Evolutionary conservation across 2,329 filamentous ascomycete genomes (phyloP), one percentile per base, ranked within the genome.

Genomic region (Penicillium digitatum): DNA sequence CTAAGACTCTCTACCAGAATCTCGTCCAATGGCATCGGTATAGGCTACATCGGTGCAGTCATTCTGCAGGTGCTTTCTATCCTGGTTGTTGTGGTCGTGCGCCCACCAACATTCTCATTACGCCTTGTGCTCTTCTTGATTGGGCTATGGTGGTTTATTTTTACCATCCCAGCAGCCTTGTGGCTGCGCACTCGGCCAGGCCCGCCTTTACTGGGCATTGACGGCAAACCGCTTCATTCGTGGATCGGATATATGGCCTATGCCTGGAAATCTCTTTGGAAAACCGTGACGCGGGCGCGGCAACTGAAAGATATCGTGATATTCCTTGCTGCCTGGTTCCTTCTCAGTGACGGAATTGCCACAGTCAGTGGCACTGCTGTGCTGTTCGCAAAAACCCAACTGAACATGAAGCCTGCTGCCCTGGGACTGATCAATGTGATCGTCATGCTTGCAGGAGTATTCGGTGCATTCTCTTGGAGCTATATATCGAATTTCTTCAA

Each of bases 291-390:
- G 63, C 82, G 91, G 42, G 92, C 93, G 3, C 82, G 85, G 3
- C 81, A 83, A 2, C 72, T 96, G 0, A 87, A 87, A 57, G 87
- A 96, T 62, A 85, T 96, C 1, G 79, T 94, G 14, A 81, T 96
- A 0, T 96, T 97, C 61, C 81, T 99, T 5, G 84, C 82, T 3
- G 91, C 90, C 6, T 99, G 94, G 94, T 96, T 99, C 70, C 81
- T 99, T 29, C 81, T 99, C 1, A 95, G 89, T 7, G 94, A 99
- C 67, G 91, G 89, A 39, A 91, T 97, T 60, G 94, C 94, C 8
- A 97, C 94, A 0, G 93, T 95, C 0, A 94, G 89, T 32, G 93
- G 91, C 14, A 97, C 94, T 0, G 94, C 94, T 0, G 91, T 97
- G 27, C 80, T 99, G 10, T 99, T 96, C 70, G 94, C 93, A 38